Evolutionary conservation across 441 rosid genomes (phyloP).

Genomic region (Pelargonium australe): DNA sequence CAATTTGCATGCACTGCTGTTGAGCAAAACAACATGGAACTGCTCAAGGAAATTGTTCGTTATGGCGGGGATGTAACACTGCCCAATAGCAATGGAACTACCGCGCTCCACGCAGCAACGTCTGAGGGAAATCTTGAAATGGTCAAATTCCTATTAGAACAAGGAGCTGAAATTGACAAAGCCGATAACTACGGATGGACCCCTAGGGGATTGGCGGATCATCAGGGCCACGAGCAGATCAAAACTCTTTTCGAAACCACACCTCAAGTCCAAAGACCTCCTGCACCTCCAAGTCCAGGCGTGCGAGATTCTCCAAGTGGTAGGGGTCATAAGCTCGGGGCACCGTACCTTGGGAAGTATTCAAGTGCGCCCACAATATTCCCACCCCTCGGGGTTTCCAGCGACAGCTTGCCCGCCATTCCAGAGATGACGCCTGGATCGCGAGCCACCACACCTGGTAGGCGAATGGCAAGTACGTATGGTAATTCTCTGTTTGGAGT

Average conservation of each 20-base stretch:
- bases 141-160: slow-evolving; percentile 56
- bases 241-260: slow-evolving; percentile 30
- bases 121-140: slow-evolving; percentile 66
- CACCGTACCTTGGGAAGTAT: slow-evolving; percentile 33
- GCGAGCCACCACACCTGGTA: slow-evolving; percentile 26
- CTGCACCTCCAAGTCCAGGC: background rate
- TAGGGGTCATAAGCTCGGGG: slow-evolving; percentile 8
- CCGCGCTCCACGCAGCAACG: slow-evolving; percentile 69
- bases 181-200: slow-evolving; percentile 77
- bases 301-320: background rate
- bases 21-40: slow-evolving; percentile 51
- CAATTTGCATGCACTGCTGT: slow-evolving; percentile 50
- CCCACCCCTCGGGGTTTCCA: slow-evolving; percentile 17
- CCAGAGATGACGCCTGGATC: slow-evolving; percentile 14
- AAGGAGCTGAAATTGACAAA: slow-evolving; percentile 67
- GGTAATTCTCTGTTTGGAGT: slow-evolving; percentile 70
- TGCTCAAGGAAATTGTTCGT: slow-evolving; percentile 47
- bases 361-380: slow-evolving; percentile 55
- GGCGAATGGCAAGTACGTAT: slow-evolving; percentile 44
- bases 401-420: slow-evolving; percentile 20
- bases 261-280: slow-evolving; percentile 12
- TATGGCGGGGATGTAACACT: slow-evolving; percentile 60
- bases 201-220: slow-evolving; percentile 67
- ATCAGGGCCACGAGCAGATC: slow-evolving; percentile 73
- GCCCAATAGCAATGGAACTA: slow-evolving; percentile 41